Evolutionary conservation across 176 grass and related monocot genomes (phyloP).

Genomic region (Carex pumila): DNA sequence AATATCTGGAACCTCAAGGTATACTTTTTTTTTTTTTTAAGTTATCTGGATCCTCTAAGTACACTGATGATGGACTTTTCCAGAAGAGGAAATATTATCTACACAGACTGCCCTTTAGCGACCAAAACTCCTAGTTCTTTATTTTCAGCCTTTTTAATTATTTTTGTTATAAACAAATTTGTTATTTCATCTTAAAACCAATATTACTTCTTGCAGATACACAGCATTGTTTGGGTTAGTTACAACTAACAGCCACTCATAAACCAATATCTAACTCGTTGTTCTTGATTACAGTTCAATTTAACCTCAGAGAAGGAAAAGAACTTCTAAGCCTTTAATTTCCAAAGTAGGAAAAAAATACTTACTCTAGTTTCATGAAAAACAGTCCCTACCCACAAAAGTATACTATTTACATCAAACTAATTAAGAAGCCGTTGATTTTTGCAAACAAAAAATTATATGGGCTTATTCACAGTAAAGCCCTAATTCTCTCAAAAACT

Average conservation of each 20-base stretch:
- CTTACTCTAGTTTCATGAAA: too few relatives aligned
- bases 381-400: neutral
- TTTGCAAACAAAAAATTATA: neutral
- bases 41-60: too few relatives aligned
- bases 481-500: neutral
- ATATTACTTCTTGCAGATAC: neutral
- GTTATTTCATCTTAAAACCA: too few relatives aligned
- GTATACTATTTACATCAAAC: neutral
- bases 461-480: neutral
- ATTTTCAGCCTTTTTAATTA: neutral
- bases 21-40: too few relatives aligned
- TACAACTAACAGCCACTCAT: too few relatives aligned
- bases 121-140: neutral
- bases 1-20: neutral
- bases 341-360: too few relatives aligned
- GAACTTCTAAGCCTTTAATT: neutral
- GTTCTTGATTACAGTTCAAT: neutral
- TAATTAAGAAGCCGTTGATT: neutral
- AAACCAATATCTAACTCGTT: neutral
- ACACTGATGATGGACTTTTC: neutral
- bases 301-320: neutral
- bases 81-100: neutral
- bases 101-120: neutral
- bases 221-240: neutral
- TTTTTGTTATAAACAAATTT: neutral